Conservation (phyloP, 129 eudicot species). For the Arctium minus region DNA sequence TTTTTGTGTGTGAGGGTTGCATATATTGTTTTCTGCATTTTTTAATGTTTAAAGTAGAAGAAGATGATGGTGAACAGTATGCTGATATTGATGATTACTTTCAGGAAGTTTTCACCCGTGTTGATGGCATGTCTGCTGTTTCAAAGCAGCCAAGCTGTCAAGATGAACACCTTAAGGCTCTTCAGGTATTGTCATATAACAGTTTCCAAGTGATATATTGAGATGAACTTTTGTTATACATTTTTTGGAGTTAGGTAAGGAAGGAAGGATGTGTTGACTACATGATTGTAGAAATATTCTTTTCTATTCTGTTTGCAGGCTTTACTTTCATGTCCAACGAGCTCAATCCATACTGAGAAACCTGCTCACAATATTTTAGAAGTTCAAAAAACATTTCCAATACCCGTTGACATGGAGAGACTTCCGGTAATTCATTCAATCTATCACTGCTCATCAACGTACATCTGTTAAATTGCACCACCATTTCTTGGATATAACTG, state of each 20-base stretch:
- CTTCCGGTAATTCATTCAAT: slow-evolving; percentile 46
- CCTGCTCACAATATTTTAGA: slow-evolving; percentile 51
- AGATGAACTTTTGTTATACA: background rate
- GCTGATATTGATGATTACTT: background rate
- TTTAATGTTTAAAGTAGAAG: background rate
- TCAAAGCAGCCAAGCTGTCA: slow-evolving; percentile 61
- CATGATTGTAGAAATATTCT: background rate
- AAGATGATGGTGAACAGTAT: background rate
- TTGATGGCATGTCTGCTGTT: slow-evolving; percentile 70
- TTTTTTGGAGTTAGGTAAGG: background rate
- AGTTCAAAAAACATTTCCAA: slow-evolving; percentile 71
- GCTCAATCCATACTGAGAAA: slow-evolving; percentile 61
- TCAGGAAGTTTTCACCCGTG: slow-evolving; percentile 57
- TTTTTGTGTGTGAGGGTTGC: background rate
- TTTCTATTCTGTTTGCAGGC: slow-evolving; percentile 39
- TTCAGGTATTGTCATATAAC: slow-evolving; percentile 45
- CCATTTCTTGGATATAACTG: background rate
- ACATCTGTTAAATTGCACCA: background rate
- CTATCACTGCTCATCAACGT: background rate
- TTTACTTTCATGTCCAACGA: slow-evolving; percentile 73
- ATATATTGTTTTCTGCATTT: background rate
- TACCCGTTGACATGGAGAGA: slow-evolving; percentile 44
- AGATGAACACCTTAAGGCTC: slow-evolving; percentile 62
- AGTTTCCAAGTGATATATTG: slow-evolving; percentile 4
- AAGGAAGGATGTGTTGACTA: background rate